These are phyloP conservation scores for Cubamyces lactineus DNA, from an alignment of 768 basidiomycete species.

Conservation along the genomic window DNA sequence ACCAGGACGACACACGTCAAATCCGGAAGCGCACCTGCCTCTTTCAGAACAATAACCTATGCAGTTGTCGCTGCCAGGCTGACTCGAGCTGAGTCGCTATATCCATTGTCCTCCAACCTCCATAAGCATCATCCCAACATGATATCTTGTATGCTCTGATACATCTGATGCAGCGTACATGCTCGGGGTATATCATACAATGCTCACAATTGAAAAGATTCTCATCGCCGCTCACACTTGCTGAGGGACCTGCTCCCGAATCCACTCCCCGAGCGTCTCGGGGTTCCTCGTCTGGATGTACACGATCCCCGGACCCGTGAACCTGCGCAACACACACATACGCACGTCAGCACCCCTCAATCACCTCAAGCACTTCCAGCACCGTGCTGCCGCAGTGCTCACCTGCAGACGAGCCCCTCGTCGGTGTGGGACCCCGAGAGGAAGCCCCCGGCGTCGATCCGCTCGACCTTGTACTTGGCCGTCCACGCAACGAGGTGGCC, in stretches of 20 bases:
- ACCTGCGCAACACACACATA: slow-evolving; percentile 21
- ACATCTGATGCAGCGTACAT: too few species aligned
- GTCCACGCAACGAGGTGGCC: slow-evolving; percentile 42
- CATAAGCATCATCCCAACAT: too few species aligned
- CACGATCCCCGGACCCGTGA: slow-evolving; percentile 40
- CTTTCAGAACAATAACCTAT: not conserved
- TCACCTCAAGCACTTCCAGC: too few species aligned
- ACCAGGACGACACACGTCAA: not conserved
- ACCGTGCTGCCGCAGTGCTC: not conserved
- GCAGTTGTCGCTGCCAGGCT: not conserved
- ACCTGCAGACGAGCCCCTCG: slow-evolving; percentile 40
- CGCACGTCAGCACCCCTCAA: not conserved
- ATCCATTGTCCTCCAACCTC: too few species aligned
- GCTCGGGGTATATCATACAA: too few species aligned
- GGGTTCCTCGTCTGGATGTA: slow-evolving; percentile 40
- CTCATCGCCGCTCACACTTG: too few species aligned
- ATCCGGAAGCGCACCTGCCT: slow-evolving; percentile 1
- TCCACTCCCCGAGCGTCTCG: slow-evolving; percentile 35
- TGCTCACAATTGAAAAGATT: too few species aligned
- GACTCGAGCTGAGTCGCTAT: not conserved
- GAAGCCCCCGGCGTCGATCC: slow-evolving; percentile 36
- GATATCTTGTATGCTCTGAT: too few species aligned
- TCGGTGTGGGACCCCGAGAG: slow-evolving; percentile 35
- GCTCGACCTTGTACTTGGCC: slow-evolving; percentile 38
- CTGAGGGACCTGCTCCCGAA: slow-evolving; percentile 33